Conservation (phyloP, 371 early-diverging fungal species). For the Mortierella sp. region DNA sequence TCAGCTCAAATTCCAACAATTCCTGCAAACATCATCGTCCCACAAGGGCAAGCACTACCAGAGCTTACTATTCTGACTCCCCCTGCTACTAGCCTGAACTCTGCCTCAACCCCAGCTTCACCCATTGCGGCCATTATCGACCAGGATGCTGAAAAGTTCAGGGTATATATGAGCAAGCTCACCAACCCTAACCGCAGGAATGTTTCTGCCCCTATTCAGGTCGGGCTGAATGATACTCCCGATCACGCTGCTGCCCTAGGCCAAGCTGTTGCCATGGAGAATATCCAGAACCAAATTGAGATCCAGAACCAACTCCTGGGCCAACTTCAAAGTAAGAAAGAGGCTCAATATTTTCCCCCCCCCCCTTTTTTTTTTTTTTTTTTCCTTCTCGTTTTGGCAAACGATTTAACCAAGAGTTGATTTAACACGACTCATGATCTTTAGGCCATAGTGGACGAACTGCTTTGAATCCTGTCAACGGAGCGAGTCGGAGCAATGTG, state of each 20-base stretch:
- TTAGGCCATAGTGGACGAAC: slow-evolving; percentile 19
- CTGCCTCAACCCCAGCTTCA: slow-evolving; percentile 16
- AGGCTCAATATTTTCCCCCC: neutral
- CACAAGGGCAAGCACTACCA: neutral
- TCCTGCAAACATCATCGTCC: neutral
- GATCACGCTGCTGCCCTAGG: slow-evolving; percentile 49
- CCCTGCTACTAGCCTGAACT: neutral
- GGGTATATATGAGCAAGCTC: slow-evolving; percentile 48
- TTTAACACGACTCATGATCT: neutral
- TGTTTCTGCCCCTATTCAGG: slow-evolving; percentile 44
- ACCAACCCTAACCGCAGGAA: slow-evolving; percentile 31
- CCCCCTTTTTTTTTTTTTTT: neutral
- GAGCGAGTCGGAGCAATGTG: slow-evolving; percentile 9
- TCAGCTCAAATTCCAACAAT: slow-evolving; percentile 46
- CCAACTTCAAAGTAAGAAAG: slow-evolving; percentile 39
- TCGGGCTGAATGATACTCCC: neutral
- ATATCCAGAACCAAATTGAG: slow-evolving; percentile 48
- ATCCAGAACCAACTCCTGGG: slow-evolving; percentile 48
- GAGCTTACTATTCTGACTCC: neutral
- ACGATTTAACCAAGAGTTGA: neutral
- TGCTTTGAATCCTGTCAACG: slow-evolving; percentile 24
- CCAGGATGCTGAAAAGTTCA: slow-evolving; percentile 56
- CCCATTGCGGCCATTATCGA: slow-evolving; percentile 51
- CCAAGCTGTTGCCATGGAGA: slow-evolving; percentile 53
- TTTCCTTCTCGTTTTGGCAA: neutral